Evolutionary conservation across 2,329 filamentous ascomycete species (phyloP).

Genomic region (Phialophora macrospora): DNA sequence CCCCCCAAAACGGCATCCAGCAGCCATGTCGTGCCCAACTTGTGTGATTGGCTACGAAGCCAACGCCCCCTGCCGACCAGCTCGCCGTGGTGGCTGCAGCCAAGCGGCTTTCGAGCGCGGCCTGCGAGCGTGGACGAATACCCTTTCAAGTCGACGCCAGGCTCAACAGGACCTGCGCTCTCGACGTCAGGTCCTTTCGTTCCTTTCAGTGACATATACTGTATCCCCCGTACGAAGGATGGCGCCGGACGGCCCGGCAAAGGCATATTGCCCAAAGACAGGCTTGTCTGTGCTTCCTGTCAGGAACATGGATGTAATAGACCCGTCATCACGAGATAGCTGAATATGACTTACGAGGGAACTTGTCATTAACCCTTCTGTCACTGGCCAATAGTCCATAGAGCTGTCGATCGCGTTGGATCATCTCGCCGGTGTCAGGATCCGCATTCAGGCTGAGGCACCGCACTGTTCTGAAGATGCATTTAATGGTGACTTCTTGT

Average conservation of each 20-base stretch:
- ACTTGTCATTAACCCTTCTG: slow-evolving; percentile 37
- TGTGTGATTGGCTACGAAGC: neutral
- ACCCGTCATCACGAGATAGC: neutral
- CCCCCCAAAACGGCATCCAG: neutral
- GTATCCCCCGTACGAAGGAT: slow-evolving; percentile 36
- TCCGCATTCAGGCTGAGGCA: slow-evolving; percentile 38
- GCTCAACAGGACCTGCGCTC: neutral
- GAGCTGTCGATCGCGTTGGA: slow-evolving; percentile 35
- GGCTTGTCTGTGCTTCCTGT: slow-evolving; percentile 33
- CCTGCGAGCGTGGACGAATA: neutral
- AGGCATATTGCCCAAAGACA: slow-evolving; percentile 38
- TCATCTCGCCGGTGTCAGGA: slow-evolving; percentile 38
- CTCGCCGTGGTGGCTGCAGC: neutral
- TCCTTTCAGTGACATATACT: slow-evolving; percentile 35
- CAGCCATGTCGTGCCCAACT: neutral
- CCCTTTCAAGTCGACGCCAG: neutral
- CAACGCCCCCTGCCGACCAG: neutral
- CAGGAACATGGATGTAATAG: neutral
- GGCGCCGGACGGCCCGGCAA: slow-evolving; percentile 37
- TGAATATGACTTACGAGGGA: slow-evolving; percentile 31
- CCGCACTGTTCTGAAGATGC: slow-evolving; percentile 37
- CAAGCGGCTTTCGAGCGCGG: neutral
- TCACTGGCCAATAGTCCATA: slow-evolving; percentile 37
- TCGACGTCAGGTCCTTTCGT: slow-evolving; percentile 18
- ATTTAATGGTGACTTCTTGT: slow-evolving; percentile 38